A percentile compares a stretch with the other conserved stretches of the same genome.
Evolutionary conservation across 192 early-diverging fungal genomes (phyloP).

Genomic region (Coemansia sp.): DNA sequence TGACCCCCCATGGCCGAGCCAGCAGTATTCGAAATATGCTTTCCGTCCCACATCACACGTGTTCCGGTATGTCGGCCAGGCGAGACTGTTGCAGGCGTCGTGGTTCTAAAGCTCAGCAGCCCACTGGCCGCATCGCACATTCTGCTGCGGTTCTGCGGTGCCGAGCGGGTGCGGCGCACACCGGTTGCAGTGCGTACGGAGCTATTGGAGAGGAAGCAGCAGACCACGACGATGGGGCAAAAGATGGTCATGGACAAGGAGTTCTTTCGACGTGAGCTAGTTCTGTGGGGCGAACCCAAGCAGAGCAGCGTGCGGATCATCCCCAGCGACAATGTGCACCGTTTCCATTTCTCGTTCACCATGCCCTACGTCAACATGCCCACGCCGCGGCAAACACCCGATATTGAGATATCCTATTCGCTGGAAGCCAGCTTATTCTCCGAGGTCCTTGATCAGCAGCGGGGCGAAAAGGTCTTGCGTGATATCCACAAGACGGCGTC

Average conservation of each 20-base stretch:
- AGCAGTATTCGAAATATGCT: conserved; percentile 46
- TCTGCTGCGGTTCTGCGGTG: conserved; percentile 37
- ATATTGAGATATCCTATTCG: conserved; percentile 45
- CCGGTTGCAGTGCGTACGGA: conserved; percentile 33
- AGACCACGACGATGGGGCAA: conserved; percentile 37
- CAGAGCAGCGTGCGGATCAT: conserved; percentile 15
- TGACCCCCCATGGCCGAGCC: conserved; percentile 30
- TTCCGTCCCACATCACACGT: conserved; percentile 45
- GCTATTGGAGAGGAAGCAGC: conserved; percentile 19
- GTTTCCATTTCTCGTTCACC: conserved; percentile 50
- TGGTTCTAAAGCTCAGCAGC: conserved; percentile 44
- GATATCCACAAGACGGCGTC: conserved; percentile 35
- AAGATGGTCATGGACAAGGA: conserved; percentile 50
- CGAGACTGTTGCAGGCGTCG: conserved; percentile 41
- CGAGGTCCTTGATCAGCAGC: conserved; percentile 24
- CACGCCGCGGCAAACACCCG: conserved; percentile 45
- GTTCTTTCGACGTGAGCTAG: conserved; percentile 43
- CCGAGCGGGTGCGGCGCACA: conserved; percentile 43
- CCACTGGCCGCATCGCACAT: conserved; percentile 39
- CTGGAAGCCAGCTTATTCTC: conserved; percentile 39
- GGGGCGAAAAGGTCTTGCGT: conserved; percentile 25
- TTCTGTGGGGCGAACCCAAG: conserved; percentile 46
- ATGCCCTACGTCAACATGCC: conserved; percentile 51
- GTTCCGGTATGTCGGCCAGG: conserved; percentile 43
- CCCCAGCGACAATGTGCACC: conserved; percentile 29